A percentile compares a stretch with the other conserved stretches of the same genome.
These are phyloP conservation scores for Epichloe elymi DNA, from an alignment of 2,329 filamentous ascomycete species.

Conservation along the genomic window DNA sequence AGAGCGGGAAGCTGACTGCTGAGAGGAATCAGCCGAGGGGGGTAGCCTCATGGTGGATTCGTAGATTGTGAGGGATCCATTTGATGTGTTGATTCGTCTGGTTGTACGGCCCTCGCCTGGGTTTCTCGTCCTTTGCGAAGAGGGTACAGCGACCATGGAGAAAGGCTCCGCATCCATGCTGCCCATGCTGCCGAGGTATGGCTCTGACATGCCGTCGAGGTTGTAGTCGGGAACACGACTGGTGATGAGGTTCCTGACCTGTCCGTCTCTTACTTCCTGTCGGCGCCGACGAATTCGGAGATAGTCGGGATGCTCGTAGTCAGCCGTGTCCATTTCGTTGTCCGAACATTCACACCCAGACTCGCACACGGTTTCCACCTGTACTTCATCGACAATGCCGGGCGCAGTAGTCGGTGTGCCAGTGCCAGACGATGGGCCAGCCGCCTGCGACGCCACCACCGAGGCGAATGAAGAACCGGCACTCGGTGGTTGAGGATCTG, in stretches of 20 bases:
- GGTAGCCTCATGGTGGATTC: slow-evolving; percentile 2
- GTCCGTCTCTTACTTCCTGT: not conserved
- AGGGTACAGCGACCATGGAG: not conserved
- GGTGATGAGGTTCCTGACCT: not conserved
- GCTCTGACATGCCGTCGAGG: slow-evolving; percentile 8
- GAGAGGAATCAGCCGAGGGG: not conserved
- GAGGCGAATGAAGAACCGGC: slow-evolving; percentile 74
- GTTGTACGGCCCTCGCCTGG: not conserved
- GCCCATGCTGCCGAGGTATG: not conserved
- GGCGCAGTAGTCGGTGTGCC: slow-evolving; percentile 24
- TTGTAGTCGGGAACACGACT: slow-evolving; percentile 10
- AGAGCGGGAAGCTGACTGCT: not conserved
- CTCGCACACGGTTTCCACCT: slow-evolving; percentile 32
- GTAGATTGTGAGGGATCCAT: slow-evolving; percentile 3
- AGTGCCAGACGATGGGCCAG: slow-evolving; percentile 32
- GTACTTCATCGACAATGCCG: slow-evolving; percentile 21
- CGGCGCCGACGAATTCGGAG: slow-evolving; percentile 7
- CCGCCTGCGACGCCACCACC: slow-evolving; percentile 29
- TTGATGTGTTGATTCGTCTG: slow-evolving; percentile 1
- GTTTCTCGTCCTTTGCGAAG: not conserved
- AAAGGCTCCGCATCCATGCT: not conserved
- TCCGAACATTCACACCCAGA: slow-evolving; percentile 43
- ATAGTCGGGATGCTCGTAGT: slow-evolving; percentile 21
- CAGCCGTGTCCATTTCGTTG: slow-evolving; percentile 39
- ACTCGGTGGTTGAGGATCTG: slow-evolving; percentile 69